These are phyloP conservation scores for Aspergillus tamarii DNA, from an alignment of 2,329 filamentous ascomycete species.

Conservation along the genomic window DNA sequence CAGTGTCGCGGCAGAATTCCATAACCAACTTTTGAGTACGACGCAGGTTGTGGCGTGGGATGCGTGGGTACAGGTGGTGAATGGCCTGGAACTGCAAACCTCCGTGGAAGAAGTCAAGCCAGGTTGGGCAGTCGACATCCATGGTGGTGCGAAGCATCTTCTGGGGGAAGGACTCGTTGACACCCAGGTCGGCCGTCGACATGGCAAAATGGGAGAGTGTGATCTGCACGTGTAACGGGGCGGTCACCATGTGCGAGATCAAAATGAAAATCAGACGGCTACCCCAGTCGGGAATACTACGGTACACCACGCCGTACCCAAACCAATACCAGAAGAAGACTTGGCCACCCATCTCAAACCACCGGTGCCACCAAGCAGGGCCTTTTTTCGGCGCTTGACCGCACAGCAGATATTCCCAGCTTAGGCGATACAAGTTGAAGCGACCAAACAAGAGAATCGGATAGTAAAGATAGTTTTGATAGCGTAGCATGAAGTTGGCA, in stretches of 20 bases:
- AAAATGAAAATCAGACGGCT: constrained; percentile 75
- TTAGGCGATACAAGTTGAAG: constrained; percentile 84
- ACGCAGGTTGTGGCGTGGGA: constrained; percentile 83
- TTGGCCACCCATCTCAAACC: constrained; percentile 76
- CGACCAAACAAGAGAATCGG: constrained; percentile 77
- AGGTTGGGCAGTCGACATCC: constrained; percentile 85
- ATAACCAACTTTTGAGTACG: constrained; percentile 73
- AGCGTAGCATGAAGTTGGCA: constrained; percentile 70
- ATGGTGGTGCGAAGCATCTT: constrained; percentile 91
- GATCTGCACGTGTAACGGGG: constrained; percentile 85
- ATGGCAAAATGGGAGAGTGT: constrained; percentile 92
- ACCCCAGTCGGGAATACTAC: constrained; percentile 68
- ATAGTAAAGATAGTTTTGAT: constrained; percentile 84
- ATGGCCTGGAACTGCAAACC: constrained; percentile 89
- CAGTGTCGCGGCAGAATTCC: constrained; percentile 79
- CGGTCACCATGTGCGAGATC: constrained; percentile 78
- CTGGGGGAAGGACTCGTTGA: constrained; percentile 83
- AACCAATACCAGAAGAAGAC: constrained; percentile 85
- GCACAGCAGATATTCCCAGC: constrained; percentile 74
- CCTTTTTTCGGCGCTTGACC: constrained; percentile 74
- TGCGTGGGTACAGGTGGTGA: constrained; percentile 81
- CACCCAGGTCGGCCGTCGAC: constrained; percentile 84
- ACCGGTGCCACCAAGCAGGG: constrained; percentile 80
- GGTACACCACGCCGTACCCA: constrained; percentile 79
- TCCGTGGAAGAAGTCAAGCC: constrained; percentile 88